Evolutionary conservation across 2,329 filamentous ascomycete genomes (phyloP).

Genomic region (Fusarium graminum): DNA sequence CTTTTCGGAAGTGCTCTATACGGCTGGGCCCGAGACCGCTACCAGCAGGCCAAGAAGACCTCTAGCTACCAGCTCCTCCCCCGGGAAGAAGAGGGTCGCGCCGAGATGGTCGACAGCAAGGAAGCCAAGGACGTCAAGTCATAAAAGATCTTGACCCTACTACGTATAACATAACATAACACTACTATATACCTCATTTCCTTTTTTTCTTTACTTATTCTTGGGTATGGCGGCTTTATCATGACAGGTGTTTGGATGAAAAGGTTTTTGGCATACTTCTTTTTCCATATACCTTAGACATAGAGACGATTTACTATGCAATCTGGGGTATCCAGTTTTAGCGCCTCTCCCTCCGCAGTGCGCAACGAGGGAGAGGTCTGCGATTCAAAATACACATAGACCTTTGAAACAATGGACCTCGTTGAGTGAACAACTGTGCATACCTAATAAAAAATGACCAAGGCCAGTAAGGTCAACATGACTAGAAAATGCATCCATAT

Average conservation of each 20-base stretch:
- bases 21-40: slow-evolving; percentile 47
- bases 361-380: slow-evolving; percentile 30
- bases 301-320: slow-evolving; percentile 38
- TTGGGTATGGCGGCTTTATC: slow-evolving; percentile 35
- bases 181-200: slow-evolving; percentile 17
- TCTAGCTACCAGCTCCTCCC: slow-evolving; percentile 45
- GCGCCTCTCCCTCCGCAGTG: slow-evolving; percentile 32
- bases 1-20: slow-evolving; percentile 46
- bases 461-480: not conserved
- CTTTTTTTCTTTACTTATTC: slow-evolving; percentile 15
- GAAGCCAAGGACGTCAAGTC: slow-evolving; percentile 33
- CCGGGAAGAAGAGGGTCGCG: slow-evolving; percentile 37
- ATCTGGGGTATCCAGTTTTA: slow-evolving; percentile 30
- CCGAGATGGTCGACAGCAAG: slow-evolving; percentile 36
- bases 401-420: not conserved
- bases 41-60: slow-evolving; percentile 45
- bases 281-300: slow-evolving; percentile 39
- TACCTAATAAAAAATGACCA: not conserved
- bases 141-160: slow-evolving; percentile 10
- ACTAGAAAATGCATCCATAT: not conserved
- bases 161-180: slow-evolving; percentile 10
- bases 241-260: slow-evolving; percentile 38
- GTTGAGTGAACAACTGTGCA: not conserved
- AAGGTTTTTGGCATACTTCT: slow-evolving; percentile 23
- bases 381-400: slow-evolving; percentile 16